A percentile compares a stretch with the other conserved stretches of the same genome.
Evolutionary conservation across 208 protist genomes (phyloP).

Genomic region (Wallacemonas sp.): DNA sequence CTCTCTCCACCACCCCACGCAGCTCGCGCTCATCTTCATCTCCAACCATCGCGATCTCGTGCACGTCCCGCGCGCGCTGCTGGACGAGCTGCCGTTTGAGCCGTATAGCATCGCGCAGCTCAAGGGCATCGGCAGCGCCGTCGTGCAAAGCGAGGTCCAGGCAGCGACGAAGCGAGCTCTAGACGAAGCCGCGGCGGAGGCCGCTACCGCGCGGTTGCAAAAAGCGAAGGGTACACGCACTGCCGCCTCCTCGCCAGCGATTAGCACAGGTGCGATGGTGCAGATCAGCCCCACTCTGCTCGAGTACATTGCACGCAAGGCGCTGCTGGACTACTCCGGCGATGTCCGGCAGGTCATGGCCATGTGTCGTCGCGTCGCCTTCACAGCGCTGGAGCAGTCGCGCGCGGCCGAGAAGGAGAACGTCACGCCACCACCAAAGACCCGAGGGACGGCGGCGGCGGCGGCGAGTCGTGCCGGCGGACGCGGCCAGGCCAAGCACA

Average conservation of each 20-base stretch:
- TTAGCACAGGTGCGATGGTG: slow-evolving; percentile 19
- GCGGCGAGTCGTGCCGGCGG: neutral
- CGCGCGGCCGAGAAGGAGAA: neutral
- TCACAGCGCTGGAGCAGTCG: slow-evolving; percentile 42
- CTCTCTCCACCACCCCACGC: slow-evolving; percentile 39
- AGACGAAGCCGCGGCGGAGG: neutral
- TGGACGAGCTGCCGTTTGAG: slow-evolving; percentile 69
- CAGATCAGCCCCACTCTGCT: slow-evolving; percentile 58
- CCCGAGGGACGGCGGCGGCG: neutral
- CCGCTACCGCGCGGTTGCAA: neutral
- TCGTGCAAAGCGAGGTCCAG: slow-evolving; percentile 33
- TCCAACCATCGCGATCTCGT: slow-evolving; percentile 79
- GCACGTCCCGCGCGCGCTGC: slow-evolving; percentile 64
- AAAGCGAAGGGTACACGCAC: too few relatives aligned
- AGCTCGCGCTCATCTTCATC: slow-evolving; percentile 78
- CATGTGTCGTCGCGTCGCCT: slow-evolving; percentile 67
- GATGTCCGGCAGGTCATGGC: slow-evolving; percentile 73
- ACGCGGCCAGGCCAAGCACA: neutral
- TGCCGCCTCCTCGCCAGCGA: too few relatives aligned
- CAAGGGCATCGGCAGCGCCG: slow-evolving; percentile 38
- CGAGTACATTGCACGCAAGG: slow-evolving; percentile 64
- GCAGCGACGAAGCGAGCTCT: slow-evolving; percentile 3
- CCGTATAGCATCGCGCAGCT: slow-evolving; percentile 60
- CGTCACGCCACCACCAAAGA: neutral
- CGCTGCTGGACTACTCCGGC: slow-evolving; percentile 61